Base-by-base conservation (phyloP, 495 filamentous ascomycete genomes). In the Bombardia bombarda region DNA sequence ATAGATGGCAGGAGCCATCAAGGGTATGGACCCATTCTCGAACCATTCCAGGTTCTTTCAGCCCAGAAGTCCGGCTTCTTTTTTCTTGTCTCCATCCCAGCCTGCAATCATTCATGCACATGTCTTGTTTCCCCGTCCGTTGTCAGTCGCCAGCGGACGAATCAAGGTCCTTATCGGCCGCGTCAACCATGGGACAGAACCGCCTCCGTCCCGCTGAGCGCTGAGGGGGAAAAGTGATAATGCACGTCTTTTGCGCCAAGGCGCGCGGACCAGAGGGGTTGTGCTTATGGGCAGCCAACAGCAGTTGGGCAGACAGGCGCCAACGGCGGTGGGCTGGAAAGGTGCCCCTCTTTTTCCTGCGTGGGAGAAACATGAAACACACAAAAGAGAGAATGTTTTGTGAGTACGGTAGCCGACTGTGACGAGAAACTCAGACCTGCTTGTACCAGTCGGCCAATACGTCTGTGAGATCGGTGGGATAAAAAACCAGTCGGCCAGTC, bases 281-380 rank as follows among this genome's bases (percentile, higher is more conserved):
- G 40, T 28, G n/a, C n/a, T n/a, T n/a, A n/a, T n/a, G n/a, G n/a
- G 31, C 36, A 41, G 41, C 39, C 43, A 42, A 52, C 44, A 35
- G 35, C 39, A 34, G 38, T 17, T 23, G 28, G 16, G 21, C 14
- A 14, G 13, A 13, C 18, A n/a, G 32, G 5, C 5, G 14, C 16
- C 32, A 7, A 35, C 16, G 35, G 10, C 20, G 35, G 16, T 5
- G 7, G 18, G 20, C n/a, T n/a, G n/a, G n/a, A n/a, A n/a, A 20
- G 7, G 31, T 30, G 8, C 28, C 26, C 17, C 18, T 33, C 30
- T 34, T 32, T 42, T 26, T 33, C 36, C 44, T 33, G 35, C 38
- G n/a, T n/a, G n/a, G 45, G 43, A 46, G 37, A 58, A 55, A 58
- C 55, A 51, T 58, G 57, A 57, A 61, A 56, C 55, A 49, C 38